These are phyloP conservation scores for Uncinocarpus reesii DNA, from an alignment of 2,329 filamentous ascomycete species.

Conservation along the genomic window DNA sequence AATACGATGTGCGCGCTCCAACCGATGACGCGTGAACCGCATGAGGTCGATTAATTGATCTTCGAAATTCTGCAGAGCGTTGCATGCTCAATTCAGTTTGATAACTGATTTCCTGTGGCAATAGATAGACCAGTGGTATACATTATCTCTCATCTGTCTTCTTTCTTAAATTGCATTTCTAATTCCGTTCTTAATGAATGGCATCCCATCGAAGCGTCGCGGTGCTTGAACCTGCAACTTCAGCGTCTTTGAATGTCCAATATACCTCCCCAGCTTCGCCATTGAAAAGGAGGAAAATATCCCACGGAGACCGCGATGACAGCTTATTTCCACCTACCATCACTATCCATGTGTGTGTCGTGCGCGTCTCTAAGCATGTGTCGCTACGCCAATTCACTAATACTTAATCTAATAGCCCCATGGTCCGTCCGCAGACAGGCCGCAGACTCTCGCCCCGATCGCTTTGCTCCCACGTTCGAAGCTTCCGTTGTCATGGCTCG, in stretches of 20 bases:
- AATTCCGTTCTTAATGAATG: constrained; percentile 25
- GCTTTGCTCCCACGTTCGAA: constrained; percentile 28
- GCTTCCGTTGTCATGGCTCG: constrained; percentile 34
- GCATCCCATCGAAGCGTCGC: constrained; percentile 26
- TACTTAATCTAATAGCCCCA: constrained; percentile 24
- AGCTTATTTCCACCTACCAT: constrained; percentile 17
- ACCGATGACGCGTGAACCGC: too few relatives aligned
- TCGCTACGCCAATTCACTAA: constrained; percentile 1
- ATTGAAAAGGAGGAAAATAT: constrained; percentile 29
- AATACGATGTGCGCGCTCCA: too few relatives aligned
- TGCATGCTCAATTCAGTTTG: too few relatives aligned
- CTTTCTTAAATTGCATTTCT: too few relatives aligned
- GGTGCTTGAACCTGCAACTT: constrained; percentile 28
- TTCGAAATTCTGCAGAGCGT: too few relatives aligned
- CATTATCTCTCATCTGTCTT: too few relatives aligned
- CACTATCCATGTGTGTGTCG: constrained; percentile 26
- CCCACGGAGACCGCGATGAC: constrained; percentile 14
- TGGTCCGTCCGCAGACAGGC: constrained; percentile 28
- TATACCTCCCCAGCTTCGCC: constrained; percentile 20
- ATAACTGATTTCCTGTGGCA: too few relatives aligned
- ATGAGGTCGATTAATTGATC: too few relatives aligned
- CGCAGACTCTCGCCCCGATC: constrained; percentile 30
- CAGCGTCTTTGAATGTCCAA: constrained; percentile 26
- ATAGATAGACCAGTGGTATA: too few relatives aligned
- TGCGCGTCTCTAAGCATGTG: not conserved